Conservation (phyloP, 2,329 filamentous ascomycete genomes). For the Exophiala viscosa region DNA sequence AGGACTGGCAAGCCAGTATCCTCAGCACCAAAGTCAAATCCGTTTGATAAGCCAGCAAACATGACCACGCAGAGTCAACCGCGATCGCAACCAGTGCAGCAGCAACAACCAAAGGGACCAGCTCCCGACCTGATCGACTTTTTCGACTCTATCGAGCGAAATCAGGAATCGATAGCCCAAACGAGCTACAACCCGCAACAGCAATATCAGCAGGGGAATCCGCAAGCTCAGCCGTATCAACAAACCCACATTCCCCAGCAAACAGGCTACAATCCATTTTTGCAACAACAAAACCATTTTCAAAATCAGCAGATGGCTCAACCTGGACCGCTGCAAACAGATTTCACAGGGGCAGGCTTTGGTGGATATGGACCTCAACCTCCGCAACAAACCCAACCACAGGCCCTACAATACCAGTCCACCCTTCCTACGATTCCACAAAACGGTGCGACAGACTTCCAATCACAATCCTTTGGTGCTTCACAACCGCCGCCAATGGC, state of each 20-base stretch:
- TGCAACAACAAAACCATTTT: slow-evolving; percentile 24
- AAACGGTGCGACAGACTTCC: slow-evolving; percentile 47
- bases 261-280: slow-evolving; percentile 30
- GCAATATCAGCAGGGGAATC: slow-evolving; percentile 17
- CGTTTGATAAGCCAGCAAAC: slow-evolving; percentile 34
- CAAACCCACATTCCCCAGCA: slow-evolving; percentile 29
- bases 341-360: slow-evolving; percentile 73
- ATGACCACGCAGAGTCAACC: slow-evolving; percentile 20
- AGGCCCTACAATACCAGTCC: slow-evolving; percentile 40
- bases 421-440: slow-evolving; percentile 47
- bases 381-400: slow-evolving; percentile 44
- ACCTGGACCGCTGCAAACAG: slow-evolving; percentile 39
- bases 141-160: slow-evolving; percentile 88
- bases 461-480: slow-evolving; percentile 38
- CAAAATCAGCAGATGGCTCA: slow-evolving; percentile 29
- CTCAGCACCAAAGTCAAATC: slow-evolving; percentile 21
- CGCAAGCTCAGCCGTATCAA: slow-evolving; percentile 22
- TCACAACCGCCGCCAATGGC: slow-evolving; percentile 35
- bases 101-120: slow-evolving; percentile 37
- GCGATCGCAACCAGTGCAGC: slow-evolving; percentile 27
- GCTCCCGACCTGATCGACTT: slow-evolving; percentile 82
- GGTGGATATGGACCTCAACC: slow-evolving; percentile 73
- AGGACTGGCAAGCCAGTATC: slow-evolving; percentile 37
- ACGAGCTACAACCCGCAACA: slow-evolving; percentile 38
- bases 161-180: slow-evolving; percentile 66